Evolutionary conservation across 108 stramenopile genomes (phyloP), one percentile per base, ranked within the genome.

Genomic region (Fistulifera pelliculosa): DNA sequence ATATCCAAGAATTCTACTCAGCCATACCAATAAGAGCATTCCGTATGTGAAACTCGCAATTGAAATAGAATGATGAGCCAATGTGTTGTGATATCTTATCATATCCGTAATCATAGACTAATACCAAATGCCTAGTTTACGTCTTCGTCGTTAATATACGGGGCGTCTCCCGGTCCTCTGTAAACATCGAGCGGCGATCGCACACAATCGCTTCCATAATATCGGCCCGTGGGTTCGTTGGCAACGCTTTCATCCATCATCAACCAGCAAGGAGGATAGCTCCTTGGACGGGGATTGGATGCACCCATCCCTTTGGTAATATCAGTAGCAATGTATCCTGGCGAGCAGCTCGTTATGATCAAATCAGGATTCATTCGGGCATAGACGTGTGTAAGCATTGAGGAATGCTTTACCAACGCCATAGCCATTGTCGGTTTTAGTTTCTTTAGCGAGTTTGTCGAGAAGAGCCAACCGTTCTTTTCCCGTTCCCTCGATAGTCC

Each of bases 171-270:
- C 8, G 75, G 79, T 66, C 72, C 70, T 18, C 75, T 51, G 49
- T 70, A 58, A 40, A 42, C 66, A 56, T 80, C 64, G 13, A 76
- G 38, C 11, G 79, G 79, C 27, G 57, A 60, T 38, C 79, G 56
- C 26, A 53, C 27, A 0, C 75, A 75, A 57, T 80, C 79, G 21
- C 69, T 71, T 3, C 79, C 79, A 66, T 76, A 80, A 41, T 74
- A 80, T 19, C 68, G 65, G 31, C 79, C 79, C 27, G 51, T 53
- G 7, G 71, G 71, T 10, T 55, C 21, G 0, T 38, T 23, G 16
- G 51, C 65, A 24, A 80, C 43, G n/a, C 69, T 65, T 12, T 70
- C 65, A 28, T 65, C 67, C 50, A 65, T 65, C 14, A 76, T 38
- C 2, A 61, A 54, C 49, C 73, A 66, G 6, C 25, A 18, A 17